A percentile compares a stretch with the other conserved stretches of the same genome.
These are phyloP conservation scores for Bolboschoenoplectus hybrid DNA, from an alignment of 202 grass and related monocot genomes.

Conservation along the genomic window DNA sequence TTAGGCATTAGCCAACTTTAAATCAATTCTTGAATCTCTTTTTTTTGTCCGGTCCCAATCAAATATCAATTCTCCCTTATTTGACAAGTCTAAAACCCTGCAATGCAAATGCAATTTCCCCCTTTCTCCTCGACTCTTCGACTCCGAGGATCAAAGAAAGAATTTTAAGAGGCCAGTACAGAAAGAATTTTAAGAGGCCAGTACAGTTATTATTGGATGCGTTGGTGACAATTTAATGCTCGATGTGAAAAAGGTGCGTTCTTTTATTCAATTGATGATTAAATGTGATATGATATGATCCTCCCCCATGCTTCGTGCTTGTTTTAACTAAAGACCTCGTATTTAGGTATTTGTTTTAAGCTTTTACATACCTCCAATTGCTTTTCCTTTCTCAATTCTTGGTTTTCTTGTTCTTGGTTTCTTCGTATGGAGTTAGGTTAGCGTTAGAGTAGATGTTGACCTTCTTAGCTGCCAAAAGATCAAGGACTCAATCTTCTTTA, in stretches of 20 bases:
- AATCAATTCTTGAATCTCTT: not conserved
- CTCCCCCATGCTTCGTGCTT: not conserved
- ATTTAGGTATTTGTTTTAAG: constrained; percentile 4
- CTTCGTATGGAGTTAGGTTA: not conserved
- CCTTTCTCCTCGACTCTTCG: not conserved
- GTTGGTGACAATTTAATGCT: constrained; percentile 39
- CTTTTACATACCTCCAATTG: constrained; percentile 5
- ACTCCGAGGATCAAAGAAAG: not conserved
- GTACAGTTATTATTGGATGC: constrained; percentile 20
- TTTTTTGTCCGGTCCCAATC: not conserved
- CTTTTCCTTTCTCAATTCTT: not conserved
- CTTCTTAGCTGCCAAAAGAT: not conserved
- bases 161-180: not conserved
- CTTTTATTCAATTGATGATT: not conserved
- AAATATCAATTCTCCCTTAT: not conserved
- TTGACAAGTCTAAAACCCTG: constrained; percentile 33
- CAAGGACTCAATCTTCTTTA: not conserved
- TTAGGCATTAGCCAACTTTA: too few relatives aligned
- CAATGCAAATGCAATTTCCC: not conserved
- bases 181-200: not conserved
- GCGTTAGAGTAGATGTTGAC: not conserved
- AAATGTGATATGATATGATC: constrained; percentile 18
- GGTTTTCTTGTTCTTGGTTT: constrained; percentile 17
- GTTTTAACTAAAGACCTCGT: constrained; percentile 17
- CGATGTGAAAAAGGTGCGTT: constrained; percentile 33